phyloP scores from a whole-genome alignment of 352 stramenopile species.

The Pythium pyrilobum region DNA sequence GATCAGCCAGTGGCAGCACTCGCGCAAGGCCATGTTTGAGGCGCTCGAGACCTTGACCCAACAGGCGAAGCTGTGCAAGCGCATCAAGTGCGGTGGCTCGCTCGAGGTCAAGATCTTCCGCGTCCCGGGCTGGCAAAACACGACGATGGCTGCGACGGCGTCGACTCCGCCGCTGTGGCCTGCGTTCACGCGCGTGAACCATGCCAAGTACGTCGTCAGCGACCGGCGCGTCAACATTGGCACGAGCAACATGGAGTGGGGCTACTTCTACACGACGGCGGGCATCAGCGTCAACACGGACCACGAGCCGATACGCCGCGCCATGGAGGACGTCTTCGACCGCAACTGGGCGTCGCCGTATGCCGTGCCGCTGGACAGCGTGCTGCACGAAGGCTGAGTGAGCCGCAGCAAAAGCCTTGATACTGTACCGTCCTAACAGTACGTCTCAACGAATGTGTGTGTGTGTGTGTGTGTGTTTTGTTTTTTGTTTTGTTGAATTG shows the following conservation, averaged over 20 bases:
- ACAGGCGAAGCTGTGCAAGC: conserved; percentile 44
- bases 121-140: conserved; percentile 76
- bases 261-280: conserved; percentile 83
- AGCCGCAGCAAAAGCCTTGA: too few species aligned
- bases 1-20: conserved; percentile 78
- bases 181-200: conserved; percentile 72
- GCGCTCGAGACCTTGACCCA: conserved; percentile 40
- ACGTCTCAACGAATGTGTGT: neutral
- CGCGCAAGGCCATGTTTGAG: conserved; percentile 45
- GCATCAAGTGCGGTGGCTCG: conserved; percentile 33
- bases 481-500: neutral
- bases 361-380: conserved; percentile 26
- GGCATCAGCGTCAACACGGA: conserved; percentile 78
- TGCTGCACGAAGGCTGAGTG: neutral
- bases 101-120: conserved; percentile 72
- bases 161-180: conserved; percentile 34
- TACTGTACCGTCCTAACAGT: too few species aligned
- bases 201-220: conserved; percentile 84
- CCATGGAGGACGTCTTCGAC: conserved; percentile 60
- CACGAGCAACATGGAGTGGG: conserved; percentile 86
- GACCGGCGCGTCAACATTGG: conserved; percentile 77
- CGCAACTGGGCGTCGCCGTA: conserved; percentile 78
- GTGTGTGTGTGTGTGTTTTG: neutral
- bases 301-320: conserved; percentile 38
- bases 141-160: conserved; percentile 20